Base-by-base conservation (phyloP, 257 asterid genomes). In the Perilla frutescens region DNA sequence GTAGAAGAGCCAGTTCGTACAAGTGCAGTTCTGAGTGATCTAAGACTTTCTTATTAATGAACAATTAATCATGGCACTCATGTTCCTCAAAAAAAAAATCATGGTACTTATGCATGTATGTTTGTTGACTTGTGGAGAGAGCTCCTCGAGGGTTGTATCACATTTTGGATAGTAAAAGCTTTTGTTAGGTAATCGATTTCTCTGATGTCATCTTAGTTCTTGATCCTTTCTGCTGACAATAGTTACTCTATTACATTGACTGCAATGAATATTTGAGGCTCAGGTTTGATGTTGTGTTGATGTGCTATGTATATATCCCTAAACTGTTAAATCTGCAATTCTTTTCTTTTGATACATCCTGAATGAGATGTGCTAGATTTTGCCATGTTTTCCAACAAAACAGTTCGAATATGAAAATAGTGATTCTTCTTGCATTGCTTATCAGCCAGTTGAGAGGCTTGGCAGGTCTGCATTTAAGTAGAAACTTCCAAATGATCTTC, bases 361-460 rank as follows among this genome's bases (percentile, higher is more conserved):
- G 8, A 39, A 37, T 56, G 15, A 34, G 50, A n/a, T 70, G 29
- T 40, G 34, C 45, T 26, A 36, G 32, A 40, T 5, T 55, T 26
- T 40, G 41, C 9, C 31, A 40, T 49, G 5, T 71, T 13, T 55
- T 51, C 20, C 62, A 2, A 41, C 48, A 62, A 15, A 74, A 47
- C 41, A 61, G 15, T 60, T 58, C 9, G 54, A 60, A 43, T 47
- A 54, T 36, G 47, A 61, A 54, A 56, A 60, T 63, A 9, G 41
- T 70, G 41, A 69, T 80, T 75, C 59, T 65, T 36, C 43, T 11
- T 57, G 15, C 72, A 63, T 56, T 79, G 78, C 55, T 75, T 64
- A 58, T 77, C 84, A 94, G 98, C 91, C 85, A 14, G 85, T 94
- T 48, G 98, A 90, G 87, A 90, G 98, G 71, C 89, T 91, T 8